Percentiles rank a stretch among this genome's conserved stretches.
Conservation (phyloP, 1,139 yeast species). For the Geotrichum bryndzae region DNA sequence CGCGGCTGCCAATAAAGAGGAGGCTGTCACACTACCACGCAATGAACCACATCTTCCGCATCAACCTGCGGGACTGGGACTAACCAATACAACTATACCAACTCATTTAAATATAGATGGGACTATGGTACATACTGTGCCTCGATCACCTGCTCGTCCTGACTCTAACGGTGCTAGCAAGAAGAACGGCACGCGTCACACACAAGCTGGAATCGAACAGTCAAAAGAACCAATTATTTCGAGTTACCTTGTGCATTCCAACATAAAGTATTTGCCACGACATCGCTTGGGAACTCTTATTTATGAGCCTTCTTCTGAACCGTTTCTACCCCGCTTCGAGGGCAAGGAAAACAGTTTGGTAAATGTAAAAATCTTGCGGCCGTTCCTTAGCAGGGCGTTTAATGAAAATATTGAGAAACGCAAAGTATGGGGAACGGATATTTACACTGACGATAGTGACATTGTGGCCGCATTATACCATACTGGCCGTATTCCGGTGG, state of each 20-base stretch:
- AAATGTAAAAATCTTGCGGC: slow-evolving; percentile 56
- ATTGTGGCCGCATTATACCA: slow-evolving; percentile 69
- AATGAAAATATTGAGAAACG: slow-evolving; percentile 46
- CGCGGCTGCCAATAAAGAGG: background rate
- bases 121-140: background rate
- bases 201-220: background rate
- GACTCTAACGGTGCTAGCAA: background rate
- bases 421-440: slow-evolving; percentile 84
- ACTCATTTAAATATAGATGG: background rate
- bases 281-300: slow-evolving; percentile 55
- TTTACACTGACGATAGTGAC: slow-evolving; percentile 92
- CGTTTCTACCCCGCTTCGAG: slow-evolving; percentile 34
- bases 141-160: background rate
- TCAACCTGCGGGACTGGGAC: background rate
- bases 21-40: background rate
- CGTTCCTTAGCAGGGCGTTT: slow-evolving; percentile 29
- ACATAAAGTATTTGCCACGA: slow-evolving; percentile 44
- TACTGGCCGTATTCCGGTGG: slow-evolving; percentile 41
- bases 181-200: background rate
- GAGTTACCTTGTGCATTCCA: slow-evolving; percentile 42
- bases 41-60: background rate
- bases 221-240: slow-evolving; percentile 30
- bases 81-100: background rate
- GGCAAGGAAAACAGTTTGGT: slow-evolving; percentile 56
- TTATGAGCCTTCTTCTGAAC: slow-evolving; percentile 43